Evolutionary conservation across 495 filamentous ascomycete species (phyloP).

Genomic region (Penicillium arizonense): DNA sequence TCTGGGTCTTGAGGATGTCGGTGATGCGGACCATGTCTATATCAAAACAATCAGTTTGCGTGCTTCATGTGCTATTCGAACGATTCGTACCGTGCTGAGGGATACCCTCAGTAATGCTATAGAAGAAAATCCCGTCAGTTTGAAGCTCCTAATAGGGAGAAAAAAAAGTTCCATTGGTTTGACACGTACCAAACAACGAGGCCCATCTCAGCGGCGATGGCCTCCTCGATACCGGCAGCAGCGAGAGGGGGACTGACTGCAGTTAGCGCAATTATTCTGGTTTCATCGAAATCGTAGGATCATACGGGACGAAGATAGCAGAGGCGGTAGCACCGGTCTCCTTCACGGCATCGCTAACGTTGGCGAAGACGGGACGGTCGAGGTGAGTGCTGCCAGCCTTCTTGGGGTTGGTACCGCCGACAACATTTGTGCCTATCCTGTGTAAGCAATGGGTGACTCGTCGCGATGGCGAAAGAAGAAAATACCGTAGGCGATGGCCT

Average conservation of each 20-base stretch:
- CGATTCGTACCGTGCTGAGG: conserved; percentile 80
- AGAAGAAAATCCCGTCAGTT: conserved; percentile 7
- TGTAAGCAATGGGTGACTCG: conserved; percentile 31
- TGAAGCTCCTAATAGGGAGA: conserved; percentile 10
- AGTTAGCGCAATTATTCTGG: conserved; percentile 13
- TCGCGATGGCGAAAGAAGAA: conserved; percentile 14
- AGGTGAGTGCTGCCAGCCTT: conserved; percentile 91
- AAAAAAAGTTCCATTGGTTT: conserved; percentile 8
- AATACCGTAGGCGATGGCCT: conserved; percentile 96
- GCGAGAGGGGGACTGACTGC: conserved; percentile 75
- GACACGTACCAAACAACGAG: conserved; percentile 78
- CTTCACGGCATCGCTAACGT: conserved; percentile 85
- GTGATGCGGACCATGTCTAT: conserved; percentile 99
- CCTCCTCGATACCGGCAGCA: conserved; percentile 94
- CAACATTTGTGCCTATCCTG: conserved; percentile 82
- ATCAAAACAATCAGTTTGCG: conserved; percentile 24
- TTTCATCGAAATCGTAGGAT: conserved; percentile 1
- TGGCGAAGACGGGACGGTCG: conserved; percentile 89
- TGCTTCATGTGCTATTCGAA: background rate
- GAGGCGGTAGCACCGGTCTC: conserved; percentile 87
- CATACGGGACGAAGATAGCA: conserved; percentile 96
- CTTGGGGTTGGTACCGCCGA: conserved; percentile 98
- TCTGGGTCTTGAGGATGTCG: conserved; percentile 95
- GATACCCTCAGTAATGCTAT: conserved; percentile 94
- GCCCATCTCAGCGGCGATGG: conserved; percentile 85